Conservation (phyloP, 768 basidiomycete species). For the Pulveroboletus ravenelii region DNA sequence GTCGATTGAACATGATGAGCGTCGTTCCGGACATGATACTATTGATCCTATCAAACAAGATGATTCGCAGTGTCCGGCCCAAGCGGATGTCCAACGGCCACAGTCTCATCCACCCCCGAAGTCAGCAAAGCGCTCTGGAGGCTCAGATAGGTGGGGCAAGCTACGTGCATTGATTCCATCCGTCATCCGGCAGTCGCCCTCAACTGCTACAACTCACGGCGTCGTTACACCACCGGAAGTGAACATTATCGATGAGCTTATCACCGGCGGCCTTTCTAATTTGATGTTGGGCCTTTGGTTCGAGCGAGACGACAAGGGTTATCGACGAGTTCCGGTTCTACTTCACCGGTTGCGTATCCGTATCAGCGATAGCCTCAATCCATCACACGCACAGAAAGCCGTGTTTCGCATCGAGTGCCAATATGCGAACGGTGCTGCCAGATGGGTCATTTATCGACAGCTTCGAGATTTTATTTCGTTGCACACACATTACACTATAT, state of each 20-base stretch:
- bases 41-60: constrained; percentile 1
- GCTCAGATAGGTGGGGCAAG: constrained; percentile 52
- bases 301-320: constrained; percentile 81
- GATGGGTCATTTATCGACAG: constrained; percentile 96
- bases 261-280: constrained; percentile 72
- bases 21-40: constrained; percentile 7
- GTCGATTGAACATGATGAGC: constrained; percentile 25
- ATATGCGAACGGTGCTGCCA: constrained; percentile 86
- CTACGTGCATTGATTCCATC: constrained; percentile 64
- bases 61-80: background rate
- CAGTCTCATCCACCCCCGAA: constrained; percentile 28
- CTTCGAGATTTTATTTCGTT: constrained; percentile 87
- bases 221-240: constrained; percentile 52
- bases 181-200: constrained; percentile 37
- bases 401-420: constrained; percentile 93
- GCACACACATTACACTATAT: constrained; percentile 84
- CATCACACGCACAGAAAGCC: constrained; percentile 68
- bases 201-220: constrained; percentile 32
- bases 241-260: constrained; percentile 79
- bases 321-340: constrained; percentile 73
- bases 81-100: constrained; percentile 13
- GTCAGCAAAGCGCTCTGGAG: constrained; percentile 17
- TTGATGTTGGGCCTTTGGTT: constrained; percentile 81
- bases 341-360: constrained; percentile 80
- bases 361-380: constrained; percentile 82